Percentiles rank a stretch among this genome's conserved stretches.
Conservation (phyloP, 2,329 filamentous ascomycete species). For the Fusarium solani-melongenae region DNA sequence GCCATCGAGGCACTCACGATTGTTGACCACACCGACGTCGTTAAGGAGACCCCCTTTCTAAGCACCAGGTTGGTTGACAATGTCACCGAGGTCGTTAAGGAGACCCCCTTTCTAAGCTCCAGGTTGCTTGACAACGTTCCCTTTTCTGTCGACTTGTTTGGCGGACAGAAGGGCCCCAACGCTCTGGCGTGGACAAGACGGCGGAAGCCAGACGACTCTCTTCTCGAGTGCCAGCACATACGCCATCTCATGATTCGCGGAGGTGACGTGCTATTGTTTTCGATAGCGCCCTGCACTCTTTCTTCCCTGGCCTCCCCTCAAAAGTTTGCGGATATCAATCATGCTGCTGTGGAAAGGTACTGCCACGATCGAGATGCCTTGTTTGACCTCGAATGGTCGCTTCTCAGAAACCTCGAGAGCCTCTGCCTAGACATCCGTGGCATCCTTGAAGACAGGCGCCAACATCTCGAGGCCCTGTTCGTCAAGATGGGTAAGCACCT, state of each 20-base stretch:
- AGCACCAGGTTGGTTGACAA: background rate
- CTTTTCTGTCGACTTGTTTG: background rate
- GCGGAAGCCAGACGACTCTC: background rate
- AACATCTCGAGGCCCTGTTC: background rate
- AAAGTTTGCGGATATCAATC: background rate
- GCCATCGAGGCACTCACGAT: background rate
- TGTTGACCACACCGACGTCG: background rate
- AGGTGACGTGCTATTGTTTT: background rate
- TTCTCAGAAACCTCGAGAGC: conserved; percentile 16
- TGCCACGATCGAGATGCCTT: background rate
- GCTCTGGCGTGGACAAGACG: background rate
- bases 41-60: background rate
- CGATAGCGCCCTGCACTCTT: background rate
- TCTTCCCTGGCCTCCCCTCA: background rate
- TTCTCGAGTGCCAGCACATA: conserved; percentile 6
- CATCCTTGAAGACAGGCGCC: background rate
- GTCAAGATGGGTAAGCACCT: conserved; percentile 5
- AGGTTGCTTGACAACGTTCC: background rate
- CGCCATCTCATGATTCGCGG: conserved; percentile 17
- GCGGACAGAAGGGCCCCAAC: background rate
- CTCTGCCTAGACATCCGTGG: conserved; percentile 19
- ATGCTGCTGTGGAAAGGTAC: too few species aligned
- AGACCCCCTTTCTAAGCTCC: background rate
- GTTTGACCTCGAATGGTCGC: conserved; percentile 9
- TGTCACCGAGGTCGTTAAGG: too few species aligned